Evolutionary conservation across 768 basidiomycete genomes (phyloP).

Genomic region (Hypholoma fasciculare): DNA sequence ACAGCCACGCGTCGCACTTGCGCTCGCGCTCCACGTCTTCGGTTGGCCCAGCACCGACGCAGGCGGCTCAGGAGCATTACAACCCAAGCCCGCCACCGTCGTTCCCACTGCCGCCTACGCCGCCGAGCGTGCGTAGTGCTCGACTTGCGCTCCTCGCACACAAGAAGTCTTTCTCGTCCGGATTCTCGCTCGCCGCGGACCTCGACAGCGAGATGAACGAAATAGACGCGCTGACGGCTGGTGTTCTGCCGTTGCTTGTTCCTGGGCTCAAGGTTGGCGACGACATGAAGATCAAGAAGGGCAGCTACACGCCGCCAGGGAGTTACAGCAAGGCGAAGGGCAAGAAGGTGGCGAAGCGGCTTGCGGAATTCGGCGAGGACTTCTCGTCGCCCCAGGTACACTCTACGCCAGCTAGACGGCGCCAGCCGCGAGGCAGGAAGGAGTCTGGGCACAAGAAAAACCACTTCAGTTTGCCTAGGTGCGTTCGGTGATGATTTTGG

Average conservation of each 20-base stretch:
- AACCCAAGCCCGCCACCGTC: constrained; percentile 60
- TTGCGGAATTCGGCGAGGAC: constrained; percentile 46
- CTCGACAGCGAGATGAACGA: constrained; percentile 58
- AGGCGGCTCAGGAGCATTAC: constrained; percentile 34
- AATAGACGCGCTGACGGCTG: constrained; percentile 72
- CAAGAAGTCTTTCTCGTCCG: constrained; percentile 65
- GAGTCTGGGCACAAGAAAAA: constrained; percentile 56
- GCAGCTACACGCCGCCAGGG: constrained; percentile 40
- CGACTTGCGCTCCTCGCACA: constrained; percentile 56
- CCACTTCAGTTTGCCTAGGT: constrained; percentile 72
- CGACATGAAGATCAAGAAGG: constrained; percentile 54
- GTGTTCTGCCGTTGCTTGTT: constrained; percentile 65
- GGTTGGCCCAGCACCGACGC: constrained; percentile 38
- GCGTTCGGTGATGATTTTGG: constrained; percentile 17
- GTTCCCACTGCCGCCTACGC: constrained; percentile 74
- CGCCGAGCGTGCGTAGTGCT: constrained; percentile 60
- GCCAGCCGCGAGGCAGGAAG: constrained; percentile 38
- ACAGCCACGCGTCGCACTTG: constrained; percentile 45
- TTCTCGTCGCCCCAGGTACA: constrained; percentile 59
- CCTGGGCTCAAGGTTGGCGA: constrained; percentile 62
- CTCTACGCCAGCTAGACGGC: constrained; percentile 56
- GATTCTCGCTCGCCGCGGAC: constrained; percentile 53
- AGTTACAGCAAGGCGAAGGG: constrained; percentile 43
- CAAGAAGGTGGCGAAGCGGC: constrained; percentile 31
- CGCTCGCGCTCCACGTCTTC: constrained; percentile 64